Evolutionary conservation across 1,284 basidiomycete species (phyloP).

Genomic region (Malassezia sympodialis): DNA sequence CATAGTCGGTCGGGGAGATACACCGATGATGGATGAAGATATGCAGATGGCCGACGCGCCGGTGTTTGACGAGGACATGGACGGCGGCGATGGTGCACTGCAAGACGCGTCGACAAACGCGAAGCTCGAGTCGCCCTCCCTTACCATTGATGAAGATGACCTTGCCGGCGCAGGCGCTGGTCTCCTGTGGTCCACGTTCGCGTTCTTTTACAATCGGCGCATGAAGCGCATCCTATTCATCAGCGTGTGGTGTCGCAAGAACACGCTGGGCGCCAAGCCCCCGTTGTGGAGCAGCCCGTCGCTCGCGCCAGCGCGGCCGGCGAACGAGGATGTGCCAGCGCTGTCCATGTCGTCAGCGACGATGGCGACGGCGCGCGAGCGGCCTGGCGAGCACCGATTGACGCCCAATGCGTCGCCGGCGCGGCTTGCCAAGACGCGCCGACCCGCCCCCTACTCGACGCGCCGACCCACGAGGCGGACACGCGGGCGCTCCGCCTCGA

Average conservation of each 20-base stretch:
- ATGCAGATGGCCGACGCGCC: conserved; percentile 35
- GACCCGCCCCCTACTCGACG: conserved; percentile 2
- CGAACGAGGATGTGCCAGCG: neutral
- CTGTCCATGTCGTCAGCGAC: neutral
- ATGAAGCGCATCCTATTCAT: conserved; percentile 83
- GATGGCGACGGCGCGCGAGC: neutral
- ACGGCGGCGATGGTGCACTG: conserved; percentile 25
- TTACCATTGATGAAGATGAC: conserved; percentile 51
- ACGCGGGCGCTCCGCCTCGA: conserved; percentile 12
- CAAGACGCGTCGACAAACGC: conserved; percentile 4
- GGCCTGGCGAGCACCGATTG: conserved; percentile 1
- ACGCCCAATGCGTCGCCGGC: conserved; percentile 10
- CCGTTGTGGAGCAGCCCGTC: conserved; percentile 20
- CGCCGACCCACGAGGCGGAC: neutral
- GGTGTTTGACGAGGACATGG: conserved; percentile 45
- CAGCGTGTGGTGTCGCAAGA: conserved; percentile 79
- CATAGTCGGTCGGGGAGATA: conserved; percentile 27
- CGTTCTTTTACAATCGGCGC: conserved; percentile 92
- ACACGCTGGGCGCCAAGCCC: conserved; percentile 33
- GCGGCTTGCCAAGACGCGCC: neutral
- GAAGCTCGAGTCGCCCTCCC: conserved; percentile 17
- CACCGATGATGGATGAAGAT: conserved; percentile 40
- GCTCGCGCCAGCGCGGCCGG: neutral
- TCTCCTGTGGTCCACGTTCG: conserved; percentile 88
- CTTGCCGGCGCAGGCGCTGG: conserved; percentile 58